Evolutionary conservation across 805 yeast genomes (phyloP).

Genomic region (Scheffersomyces stipitis): DNA sequence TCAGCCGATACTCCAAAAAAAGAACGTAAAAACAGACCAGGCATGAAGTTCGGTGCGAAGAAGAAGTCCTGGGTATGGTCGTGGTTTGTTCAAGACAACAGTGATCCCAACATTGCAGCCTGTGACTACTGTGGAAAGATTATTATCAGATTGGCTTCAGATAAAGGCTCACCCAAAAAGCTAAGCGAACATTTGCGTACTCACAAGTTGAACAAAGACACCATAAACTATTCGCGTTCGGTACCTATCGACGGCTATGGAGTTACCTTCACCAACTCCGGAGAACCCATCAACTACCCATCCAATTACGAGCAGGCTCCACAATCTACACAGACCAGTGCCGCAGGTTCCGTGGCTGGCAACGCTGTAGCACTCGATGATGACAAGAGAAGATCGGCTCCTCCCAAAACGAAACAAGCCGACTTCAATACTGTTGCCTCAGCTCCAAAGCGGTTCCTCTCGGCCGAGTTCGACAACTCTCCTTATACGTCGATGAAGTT

Average conservation of each 20-base stretch:
- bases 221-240: constrained; percentile 41
- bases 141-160: constrained; percentile 47
- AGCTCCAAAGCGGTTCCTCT: constrained; percentile 11
- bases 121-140: constrained; percentile 56
- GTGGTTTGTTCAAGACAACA: constrained; percentile 55
- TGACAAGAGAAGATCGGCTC: constrained; percentile 3
- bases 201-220: constrained; percentile 45
- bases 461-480: constrained; percentile 37
- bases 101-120: constrained; percentile 49
- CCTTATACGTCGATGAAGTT: constrained; percentile 48
- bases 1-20: constrained; percentile 14
- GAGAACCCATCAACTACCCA: constrained; percentile 24
- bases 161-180: constrained; percentile 61
- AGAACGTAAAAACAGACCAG: constrained; percentile 47
- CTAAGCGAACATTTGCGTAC: constrained; percentile 56
- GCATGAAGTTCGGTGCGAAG: constrained; percentile 59
- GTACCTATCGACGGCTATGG: constrained; percentile 40
- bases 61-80: constrained; percentile 65
- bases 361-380: constrained; percentile 3
- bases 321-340: constrained; percentile 9
- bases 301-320: constrained; percentile 10
- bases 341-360: constrained; percentile 6
- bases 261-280: constrained; percentile 31
- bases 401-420: constrained; percentile 1
- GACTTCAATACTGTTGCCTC: constrained; percentile 5